A percentile compares a stretch with the other conserved stretches of the same genome.
These are phyloP conservation scores for Jaenimonas drosophilae DNA, from an alignment of 208 protist species.

Conservation along the genomic window DNA sequence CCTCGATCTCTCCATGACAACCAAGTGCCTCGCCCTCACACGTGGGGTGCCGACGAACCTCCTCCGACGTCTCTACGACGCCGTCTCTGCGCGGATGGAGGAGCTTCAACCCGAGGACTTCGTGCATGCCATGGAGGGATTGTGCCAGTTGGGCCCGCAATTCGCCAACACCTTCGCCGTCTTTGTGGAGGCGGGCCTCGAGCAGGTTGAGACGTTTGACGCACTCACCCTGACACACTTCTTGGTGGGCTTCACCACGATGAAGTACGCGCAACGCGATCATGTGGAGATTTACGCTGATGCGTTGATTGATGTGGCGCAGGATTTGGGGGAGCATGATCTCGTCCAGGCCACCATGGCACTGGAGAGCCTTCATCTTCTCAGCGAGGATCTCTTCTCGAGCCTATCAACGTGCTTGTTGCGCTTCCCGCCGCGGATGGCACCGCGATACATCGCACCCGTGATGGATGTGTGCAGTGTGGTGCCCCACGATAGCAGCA, in stretches of 20 bases:
- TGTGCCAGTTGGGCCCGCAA: slow-evolving; percentile 28
- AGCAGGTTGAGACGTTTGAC: slow-evolving; percentile 78
- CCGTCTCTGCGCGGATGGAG: slow-evolving; percentile 27
- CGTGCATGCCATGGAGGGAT: slow-evolving; percentile 35
- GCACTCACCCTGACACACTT: slow-evolving; percentile 54
- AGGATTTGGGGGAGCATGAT: slow-evolving; percentile 46
- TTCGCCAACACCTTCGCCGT: slow-evolving; percentile 42
- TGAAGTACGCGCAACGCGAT: slow-evolving; percentile 54
- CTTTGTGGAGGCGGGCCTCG: slow-evolving; percentile 57
- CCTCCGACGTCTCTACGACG: slow-evolving; percentile 23
- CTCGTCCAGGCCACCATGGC: slow-evolving; percentile 72
- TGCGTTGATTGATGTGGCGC: slow-evolving; percentile 60
- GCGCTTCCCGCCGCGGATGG: slow-evolving; percentile 28
- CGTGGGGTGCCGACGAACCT: slow-evolving; percentile 48
- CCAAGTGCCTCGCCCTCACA: slow-evolving; percentile 25
- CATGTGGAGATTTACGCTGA: slow-evolving; percentile 86
- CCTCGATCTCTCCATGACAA: slow-evolving; percentile 45
- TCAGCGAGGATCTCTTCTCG: slow-evolving; percentile 59
- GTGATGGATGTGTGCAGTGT: slow-evolving; percentile 83
- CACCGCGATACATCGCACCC: slow-evolving; percentile 39
- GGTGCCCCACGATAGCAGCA: slow-evolving; percentile 34
- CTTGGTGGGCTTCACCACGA: slow-evolving; percentile 41
- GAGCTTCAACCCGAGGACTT: slow-evolving; percentile 81
- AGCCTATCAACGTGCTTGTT: slow-evolving; percentile 28
- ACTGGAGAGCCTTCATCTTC: slow-evolving; percentile 46